Conservation (phyloP, 495 filamentous ascomycete species). For the Eremomyces bilateralis region DNA sequence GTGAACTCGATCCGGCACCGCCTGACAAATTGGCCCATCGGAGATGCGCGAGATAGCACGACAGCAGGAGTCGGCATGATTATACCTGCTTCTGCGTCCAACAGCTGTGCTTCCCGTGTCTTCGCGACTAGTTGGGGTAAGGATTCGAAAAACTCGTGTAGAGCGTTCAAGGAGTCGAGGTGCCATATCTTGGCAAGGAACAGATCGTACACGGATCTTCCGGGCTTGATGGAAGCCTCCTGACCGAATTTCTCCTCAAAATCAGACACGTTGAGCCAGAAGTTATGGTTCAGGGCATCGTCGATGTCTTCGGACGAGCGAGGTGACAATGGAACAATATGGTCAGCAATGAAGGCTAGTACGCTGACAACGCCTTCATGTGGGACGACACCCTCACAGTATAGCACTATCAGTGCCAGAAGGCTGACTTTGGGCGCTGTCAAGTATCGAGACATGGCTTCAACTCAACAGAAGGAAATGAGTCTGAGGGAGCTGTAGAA, state of each 20-base stretch:
- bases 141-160: slow-evolving; percentile 23
- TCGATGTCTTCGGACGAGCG: not conserved
- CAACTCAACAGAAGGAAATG: no score
- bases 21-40: slow-evolving; percentile 67
- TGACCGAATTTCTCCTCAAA: slow-evolving; percentile 40
- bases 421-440: slow-evolving; percentile 72
- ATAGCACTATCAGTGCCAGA: slow-evolving; percentile 58
- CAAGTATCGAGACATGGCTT: slow-evolving; percentile 64
- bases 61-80: not conserved
- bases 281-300: slow-evolving; percentile 21
- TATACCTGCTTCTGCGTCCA: not conserved
- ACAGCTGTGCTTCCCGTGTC: not conserved
- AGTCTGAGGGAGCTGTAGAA: no score
- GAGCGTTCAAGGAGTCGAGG: slow-evolving; percentile 55
- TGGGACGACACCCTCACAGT: slow-evolving; percentile 53
- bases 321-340: not conserved
- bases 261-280: slow-evolving; percentile 38
- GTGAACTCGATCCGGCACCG: slow-evolving; percentile 59
- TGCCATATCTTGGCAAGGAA: slow-evolving; percentile 70
- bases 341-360: slow-evolving; percentile 44
- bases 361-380: slow-evolving; percentile 57
- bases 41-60: slow-evolving; percentile 26
- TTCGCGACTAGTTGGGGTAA: slow-evolving; percentile 9
- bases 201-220: slow-evolving; percentile 63
- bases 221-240: slow-evolving; percentile 46